Evolutionary conservation across 2,329 filamentous ascomycete genomes (phyloP), one percentile per base, ranked within the genome.

Genomic region (Trichophyton rubrum): DNA sequence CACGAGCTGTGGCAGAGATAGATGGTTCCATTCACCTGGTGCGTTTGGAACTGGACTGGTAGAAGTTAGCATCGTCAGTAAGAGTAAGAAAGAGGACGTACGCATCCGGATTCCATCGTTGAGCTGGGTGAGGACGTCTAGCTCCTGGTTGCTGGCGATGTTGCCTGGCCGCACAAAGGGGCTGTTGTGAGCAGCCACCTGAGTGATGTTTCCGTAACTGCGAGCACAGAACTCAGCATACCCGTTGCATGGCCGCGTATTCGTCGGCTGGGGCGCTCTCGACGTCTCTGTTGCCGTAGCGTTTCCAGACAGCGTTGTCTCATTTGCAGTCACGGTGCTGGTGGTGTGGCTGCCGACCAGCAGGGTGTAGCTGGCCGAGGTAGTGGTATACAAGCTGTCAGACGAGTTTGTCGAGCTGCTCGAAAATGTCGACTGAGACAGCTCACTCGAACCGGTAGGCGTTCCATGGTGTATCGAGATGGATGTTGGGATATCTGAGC

Each of bases 1-100:
- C 91, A 96, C 53, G 82, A 85, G 1, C 88, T 89, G 72, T 96
- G 91, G 73, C 91, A 96, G 67, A 93, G 89, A 73, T 89, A 87
- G 53, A 87, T 72, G 0, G 80, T 82, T 22, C 74, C 74, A 65
- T 85, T 83, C 30, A 77, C 70, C 40, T 73, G 74, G 62, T 85
- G 83, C 0, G 79, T 78, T 70, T 85, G 79, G 63, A 83, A 83
- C 73, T 85, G 80, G 35, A 86, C 80, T 45, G 55, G 15, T 9
- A 13, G 41, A n/a, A 20, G 56, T 53, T 35, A 56, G 57, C 41
- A 20, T 49, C 15, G 27, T 33, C 13, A 9, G 24, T 43, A n/a
- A 17, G 40, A 5, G 15, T n/a, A 38, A 56, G 27, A 24, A 24
- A 49, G 11, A 13, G 22, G 9, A 71, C 77, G 66, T 73, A 80